Conservation (phyloP, 2,329 filamentous ascomycete genomes). For the Colletotrichum acutatum region DNA sequence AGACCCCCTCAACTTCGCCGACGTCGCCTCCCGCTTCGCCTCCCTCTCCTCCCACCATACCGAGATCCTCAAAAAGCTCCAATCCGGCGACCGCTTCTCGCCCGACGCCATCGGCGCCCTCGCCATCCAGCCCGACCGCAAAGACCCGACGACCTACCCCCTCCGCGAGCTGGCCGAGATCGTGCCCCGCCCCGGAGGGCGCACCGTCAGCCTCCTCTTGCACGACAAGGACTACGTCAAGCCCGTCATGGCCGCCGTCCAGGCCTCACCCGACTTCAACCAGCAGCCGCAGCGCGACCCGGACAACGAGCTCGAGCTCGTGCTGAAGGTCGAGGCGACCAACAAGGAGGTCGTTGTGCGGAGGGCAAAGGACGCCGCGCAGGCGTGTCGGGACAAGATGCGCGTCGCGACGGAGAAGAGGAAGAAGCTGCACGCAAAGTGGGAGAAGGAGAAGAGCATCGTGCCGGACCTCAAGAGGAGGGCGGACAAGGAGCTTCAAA, state of each 20-base stretch:
- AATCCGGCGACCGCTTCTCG: slow-evolving; percentile 63
- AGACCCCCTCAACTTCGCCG: slow-evolving; percentile 61
- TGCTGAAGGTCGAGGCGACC: slow-evolving; percentile 65
- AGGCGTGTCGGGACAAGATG: slow-evolving; percentile 63
- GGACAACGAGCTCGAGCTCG: slow-evolving; percentile 69
- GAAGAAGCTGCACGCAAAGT: slow-evolving; percentile 61
- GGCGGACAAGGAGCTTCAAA: slow-evolving; percentile 59
- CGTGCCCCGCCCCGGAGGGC: slow-evolving; percentile 56
- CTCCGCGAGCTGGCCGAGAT: slow-evolving; percentile 67
- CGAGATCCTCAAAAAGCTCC: slow-evolving; percentile 53
- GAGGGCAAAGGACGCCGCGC: slow-evolving; percentile 57
- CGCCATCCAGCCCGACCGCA: slow-evolving; percentile 49
- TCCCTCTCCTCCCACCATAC: slow-evolving; percentile 55
- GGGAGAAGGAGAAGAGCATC: slow-evolving; percentile 56
- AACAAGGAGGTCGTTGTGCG: slow-evolving; percentile 57
- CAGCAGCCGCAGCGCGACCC: slow-evolving; percentile 69
- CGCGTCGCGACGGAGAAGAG: slow-evolving; percentile 58
- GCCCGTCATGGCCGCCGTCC: slow-evolving; percentile 66
- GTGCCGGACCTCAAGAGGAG: slow-evolving; percentile 60
- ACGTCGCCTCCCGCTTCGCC: slow-evolving; percentile 56
- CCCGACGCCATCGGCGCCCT: slow-evolving; percentile 59
- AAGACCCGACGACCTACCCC: slow-evolving; percentile 50
- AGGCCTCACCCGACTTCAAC: slow-evolving; percentile 64
- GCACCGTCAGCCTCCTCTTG: slow-evolving; percentile 54
- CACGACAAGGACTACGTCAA: slow-evolving; percentile 59